Conservation (phyloP, 1,284 basidiomycete species). For the Butyriboletus pseudospeciosus region DNA sequence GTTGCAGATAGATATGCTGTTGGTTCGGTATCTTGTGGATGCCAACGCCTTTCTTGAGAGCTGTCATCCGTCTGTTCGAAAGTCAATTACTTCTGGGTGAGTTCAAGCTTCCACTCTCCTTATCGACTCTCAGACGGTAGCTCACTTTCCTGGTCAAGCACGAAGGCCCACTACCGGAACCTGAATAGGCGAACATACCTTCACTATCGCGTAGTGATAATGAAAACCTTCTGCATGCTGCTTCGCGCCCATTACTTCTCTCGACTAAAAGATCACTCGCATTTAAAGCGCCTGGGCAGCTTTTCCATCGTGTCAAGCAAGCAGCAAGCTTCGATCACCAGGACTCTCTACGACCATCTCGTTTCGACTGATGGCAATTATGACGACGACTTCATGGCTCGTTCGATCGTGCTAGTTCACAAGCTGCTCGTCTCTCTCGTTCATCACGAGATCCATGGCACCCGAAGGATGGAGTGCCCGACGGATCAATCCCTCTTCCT, state of each 20-base stretch:
- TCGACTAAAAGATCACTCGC: not conserved
- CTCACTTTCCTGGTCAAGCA: not conserved
- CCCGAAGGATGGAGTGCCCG: not conserved
- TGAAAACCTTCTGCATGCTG: not conserved
- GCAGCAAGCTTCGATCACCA: not conserved
- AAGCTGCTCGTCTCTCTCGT: not conserved
- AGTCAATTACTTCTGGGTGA: not conserved
- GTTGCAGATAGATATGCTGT: not conserved
- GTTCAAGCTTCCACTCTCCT: not conserved
- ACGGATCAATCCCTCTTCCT: not conserved
- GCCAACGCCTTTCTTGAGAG: conserved; percentile 2
- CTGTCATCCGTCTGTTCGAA: conserved; percentile 3
- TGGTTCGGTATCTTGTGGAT: not conserved
- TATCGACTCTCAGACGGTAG: not conserved
- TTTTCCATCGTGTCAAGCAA: not conserved
- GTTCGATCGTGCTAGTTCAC: not conserved
- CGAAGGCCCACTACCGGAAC: not conserved
- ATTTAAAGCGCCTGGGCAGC: not conserved
- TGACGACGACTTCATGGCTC: not conserved
- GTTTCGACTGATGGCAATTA: not conserved
- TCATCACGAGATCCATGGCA: not conserved
- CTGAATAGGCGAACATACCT: not conserved
- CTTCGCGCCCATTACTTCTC: not conserved
- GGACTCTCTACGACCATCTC: not conserved
- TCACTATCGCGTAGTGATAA: not conserved